phyloP scores from a whole-genome alignment of 805 yeast species.

The Pichia sporocuriosa region DNA sequence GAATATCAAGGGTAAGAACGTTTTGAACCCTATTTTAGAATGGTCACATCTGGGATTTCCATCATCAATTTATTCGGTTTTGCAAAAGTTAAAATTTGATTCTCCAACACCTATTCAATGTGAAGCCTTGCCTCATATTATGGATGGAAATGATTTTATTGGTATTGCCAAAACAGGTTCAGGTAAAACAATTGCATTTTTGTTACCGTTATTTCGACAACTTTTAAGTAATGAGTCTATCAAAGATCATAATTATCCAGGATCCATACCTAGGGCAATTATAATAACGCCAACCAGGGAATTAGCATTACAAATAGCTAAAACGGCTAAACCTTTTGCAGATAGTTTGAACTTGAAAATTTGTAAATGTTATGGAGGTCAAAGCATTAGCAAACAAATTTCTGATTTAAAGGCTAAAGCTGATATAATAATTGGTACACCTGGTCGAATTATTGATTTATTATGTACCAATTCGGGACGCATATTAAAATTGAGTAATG shows the following conservation, averaged over 20 bases:
- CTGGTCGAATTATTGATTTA: slow-evolving; percentile 88
- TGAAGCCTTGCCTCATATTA: slow-evolving; percentile 83
- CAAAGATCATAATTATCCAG: slow-evolving; percentile 31
- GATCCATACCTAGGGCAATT: slow-evolving; percentile 72
- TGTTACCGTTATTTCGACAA: slow-evolving; percentile 79
- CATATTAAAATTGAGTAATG: slow-evolving; percentile 56
- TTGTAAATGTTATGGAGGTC: slow-evolving; percentile 87
- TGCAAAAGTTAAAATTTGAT: slow-evolving; percentile 46
- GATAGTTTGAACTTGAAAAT: slow-evolving; percentile 44
- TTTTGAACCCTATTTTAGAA: slow-evolving; percentile 49
- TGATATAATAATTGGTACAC: slow-evolving; percentile 85
- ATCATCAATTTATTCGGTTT: slow-evolving; percentile 42
- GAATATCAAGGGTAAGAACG: slow-evolving; percentile 55
- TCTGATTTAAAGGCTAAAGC: slow-evolving; percentile 71
- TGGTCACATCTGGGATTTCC: slow-evolving; percentile 86
- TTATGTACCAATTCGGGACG: slow-evolving; percentile 78
- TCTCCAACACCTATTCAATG: slow-evolving; percentile 84
- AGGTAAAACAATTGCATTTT: slow-evolving; percentile 87
- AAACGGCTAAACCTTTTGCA: slow-evolving; percentile 56
- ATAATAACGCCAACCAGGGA: slow-evolving; percentile 91
- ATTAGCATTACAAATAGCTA: slow-evolving; percentile 74
- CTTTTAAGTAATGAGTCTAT: slow-evolving; percentile 53
- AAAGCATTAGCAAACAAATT: slow-evolving; percentile 75
- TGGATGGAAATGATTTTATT: slow-evolving; percentile 84
- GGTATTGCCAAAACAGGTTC: slow-evolving; percentile 97